These are phyloP conservation scores for Geotrichum aggregatum DNA, from an alignment of 1,139 yeast genomes.

Conservation along the genomic window DNA sequence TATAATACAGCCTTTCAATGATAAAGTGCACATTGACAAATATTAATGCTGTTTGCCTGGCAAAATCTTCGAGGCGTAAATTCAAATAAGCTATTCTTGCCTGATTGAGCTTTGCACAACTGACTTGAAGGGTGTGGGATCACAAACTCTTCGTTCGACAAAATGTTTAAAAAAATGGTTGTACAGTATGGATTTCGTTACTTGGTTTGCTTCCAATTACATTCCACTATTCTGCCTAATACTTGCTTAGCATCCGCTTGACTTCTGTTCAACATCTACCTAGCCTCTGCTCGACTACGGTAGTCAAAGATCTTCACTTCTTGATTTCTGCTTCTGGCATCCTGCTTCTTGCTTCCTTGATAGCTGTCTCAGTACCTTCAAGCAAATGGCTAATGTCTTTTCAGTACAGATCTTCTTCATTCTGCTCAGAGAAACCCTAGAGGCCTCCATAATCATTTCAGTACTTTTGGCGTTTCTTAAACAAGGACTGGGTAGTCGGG, in stretches of 20 bases:
- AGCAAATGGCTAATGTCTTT: conserved; percentile 39
- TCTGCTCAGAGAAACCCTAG: conserved; percentile 83
- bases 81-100: not conserved
- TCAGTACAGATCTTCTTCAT: conserved; percentile 63
- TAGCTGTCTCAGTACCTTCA: no score
- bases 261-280: not conserved
- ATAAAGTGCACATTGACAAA: no score
- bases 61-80: not conserved
- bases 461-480: conserved; percentile 84
- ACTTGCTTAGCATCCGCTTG: not conserved
- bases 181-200: no score
- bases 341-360: not conserved
- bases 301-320: not conserved
- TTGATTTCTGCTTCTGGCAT: not conserved
- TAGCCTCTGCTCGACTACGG: not conserved
- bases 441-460: conserved; percentile 84
- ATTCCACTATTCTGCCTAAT: no score
- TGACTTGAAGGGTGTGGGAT: not conserved
- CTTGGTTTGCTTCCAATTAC: no score
- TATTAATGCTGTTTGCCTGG: not conserved
- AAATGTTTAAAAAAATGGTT: no score
- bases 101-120: not conserved
- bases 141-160: conserved; percentile 6
- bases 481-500: conserved; percentile 65
- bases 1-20: no score